A percentile compares a stretch with the other conserved stretches of the same genome.
These are phyloP conservation scores for Colletotrichum lindemuthianum DNA, from an alignment of 2,329 filamentous ascomycete genomes.

Conservation along the genomic window DNA sequence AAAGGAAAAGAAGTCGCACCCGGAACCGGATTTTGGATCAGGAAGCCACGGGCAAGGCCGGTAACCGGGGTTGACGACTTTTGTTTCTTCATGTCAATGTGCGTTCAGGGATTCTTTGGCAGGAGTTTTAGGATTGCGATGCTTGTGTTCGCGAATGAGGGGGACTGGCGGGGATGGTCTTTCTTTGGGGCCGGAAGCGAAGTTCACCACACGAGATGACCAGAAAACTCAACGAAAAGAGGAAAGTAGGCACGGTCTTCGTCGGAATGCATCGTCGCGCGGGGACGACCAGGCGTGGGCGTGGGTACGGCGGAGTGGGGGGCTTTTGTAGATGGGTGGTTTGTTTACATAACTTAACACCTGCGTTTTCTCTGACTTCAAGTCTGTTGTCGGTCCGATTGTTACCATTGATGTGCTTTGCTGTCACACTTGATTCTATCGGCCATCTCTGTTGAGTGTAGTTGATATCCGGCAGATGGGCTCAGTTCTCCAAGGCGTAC, in stretches of 20 bases:
- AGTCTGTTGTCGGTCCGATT: neutral
- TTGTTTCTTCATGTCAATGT: constrained; percentile 9
- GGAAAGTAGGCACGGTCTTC: constrained; percentile 5
- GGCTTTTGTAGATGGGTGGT: constrained; percentile 36
- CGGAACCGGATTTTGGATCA: constrained; percentile 70
- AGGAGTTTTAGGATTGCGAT: constrained; percentile 38
- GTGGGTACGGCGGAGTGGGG: constrained; percentile 28
- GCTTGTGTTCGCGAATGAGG: constrained; percentile 32
- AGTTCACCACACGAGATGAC: constrained; percentile 21
- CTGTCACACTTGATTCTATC: neutral
- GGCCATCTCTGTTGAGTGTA: too few relatives aligned
- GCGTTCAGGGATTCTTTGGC: constrained; percentile 35
- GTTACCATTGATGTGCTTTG: too few relatives aligned
- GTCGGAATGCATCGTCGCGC: constrained; percentile 31
- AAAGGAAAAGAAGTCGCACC: constrained; percentile 78
- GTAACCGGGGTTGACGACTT: constrained; percentile 15
- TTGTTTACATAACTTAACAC: constrained; percentile 31
- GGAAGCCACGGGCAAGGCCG: constrained; percentile 38
- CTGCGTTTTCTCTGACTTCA: constrained; percentile 21
- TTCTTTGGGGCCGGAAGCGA: constrained; percentile 25
- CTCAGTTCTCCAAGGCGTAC: too few relatives aligned
- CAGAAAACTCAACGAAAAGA: constrained; percentile 21
- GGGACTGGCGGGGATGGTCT: constrained; percentile 27
- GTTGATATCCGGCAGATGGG: too few relatives aligned
- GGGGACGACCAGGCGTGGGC: constrained; percentile 1